Conservation (phyloP, 352 stramenopile species). For the Phytopythium montanum region DNA sequence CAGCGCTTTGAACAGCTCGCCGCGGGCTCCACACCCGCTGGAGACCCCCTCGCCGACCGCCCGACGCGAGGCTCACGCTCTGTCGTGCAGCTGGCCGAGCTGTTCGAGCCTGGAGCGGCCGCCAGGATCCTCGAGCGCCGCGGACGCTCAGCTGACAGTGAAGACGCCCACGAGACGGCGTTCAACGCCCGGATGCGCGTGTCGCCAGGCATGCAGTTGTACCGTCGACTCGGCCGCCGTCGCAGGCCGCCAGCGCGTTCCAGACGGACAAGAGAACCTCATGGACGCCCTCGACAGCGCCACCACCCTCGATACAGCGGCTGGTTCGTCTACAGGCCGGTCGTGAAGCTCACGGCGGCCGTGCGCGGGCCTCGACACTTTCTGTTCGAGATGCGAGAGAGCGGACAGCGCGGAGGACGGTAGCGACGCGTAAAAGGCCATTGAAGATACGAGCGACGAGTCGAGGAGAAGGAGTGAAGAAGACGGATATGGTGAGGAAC, state of each 20-base stretch:
- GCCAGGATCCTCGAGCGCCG: background rate
- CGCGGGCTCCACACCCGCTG: background rate
- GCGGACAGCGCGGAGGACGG: background rate
- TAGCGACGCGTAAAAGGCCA: too few species aligned
- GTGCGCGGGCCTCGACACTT: background rate
- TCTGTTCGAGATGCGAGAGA: background rate
- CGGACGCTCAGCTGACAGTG: background rate
- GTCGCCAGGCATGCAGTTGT: background rate
- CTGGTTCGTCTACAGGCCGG: background rate
- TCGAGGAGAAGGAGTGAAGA: too few species aligned
- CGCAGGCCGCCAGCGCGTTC: background rate
- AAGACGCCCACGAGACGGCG: background rate
- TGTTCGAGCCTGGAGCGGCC: background rate
- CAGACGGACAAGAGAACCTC: background rate
- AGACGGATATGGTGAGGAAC: too few species aligned
- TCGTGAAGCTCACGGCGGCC: background rate
- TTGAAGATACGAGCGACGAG: too few species aligned
- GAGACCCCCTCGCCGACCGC: background rate
- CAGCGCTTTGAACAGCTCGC: slow-evolving; percentile 1
- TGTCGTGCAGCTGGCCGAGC: background rate
- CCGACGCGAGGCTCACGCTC: background rate
- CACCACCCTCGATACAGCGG: background rate
- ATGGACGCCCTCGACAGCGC: background rate
- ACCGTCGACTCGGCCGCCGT: background rate
- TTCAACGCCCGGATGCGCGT: background rate